phyloP scores from a whole-genome alignment of 2,329 filamentous ascomycete genomes.

The Curvularia lunata region DNA sequence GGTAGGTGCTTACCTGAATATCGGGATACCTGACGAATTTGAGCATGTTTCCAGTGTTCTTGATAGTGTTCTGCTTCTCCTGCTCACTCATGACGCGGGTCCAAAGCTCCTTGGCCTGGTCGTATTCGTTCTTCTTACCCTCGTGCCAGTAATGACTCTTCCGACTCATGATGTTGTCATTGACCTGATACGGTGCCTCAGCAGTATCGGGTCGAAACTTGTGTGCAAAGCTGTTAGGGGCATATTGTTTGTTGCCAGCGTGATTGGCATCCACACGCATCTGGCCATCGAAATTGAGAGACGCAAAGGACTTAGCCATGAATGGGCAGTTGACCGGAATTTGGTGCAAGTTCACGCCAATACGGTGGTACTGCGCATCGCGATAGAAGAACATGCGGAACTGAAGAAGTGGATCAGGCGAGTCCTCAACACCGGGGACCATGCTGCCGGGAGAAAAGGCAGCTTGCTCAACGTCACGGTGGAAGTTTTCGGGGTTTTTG shows the following conservation, averaged over 20 bases:
- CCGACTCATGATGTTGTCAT: conserved; percentile 58
- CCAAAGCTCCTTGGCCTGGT: conserved; percentile 59
- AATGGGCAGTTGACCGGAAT: conserved; percentile 56
- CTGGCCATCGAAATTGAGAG: conserved; percentile 58
- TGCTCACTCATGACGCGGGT: conserved; percentile 56
- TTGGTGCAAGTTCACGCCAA: conserved; percentile 61
- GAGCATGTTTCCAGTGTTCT: conserved; percentile 58
- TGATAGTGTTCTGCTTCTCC: conserved; percentile 54
- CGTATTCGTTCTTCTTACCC: conserved; percentile 60
- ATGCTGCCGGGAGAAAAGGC: conserved; percentile 59
- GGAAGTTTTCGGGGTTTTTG: conserved; percentile 62
- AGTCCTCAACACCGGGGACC: conserved; percentile 59
- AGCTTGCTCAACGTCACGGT: conserved; percentile 49
- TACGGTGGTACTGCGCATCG: conserved; percentile 60
- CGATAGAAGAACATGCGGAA: conserved; percentile 40
- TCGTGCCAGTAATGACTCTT: conserved; percentile 64
- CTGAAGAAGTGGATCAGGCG: conserved; percentile 29
- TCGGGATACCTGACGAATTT: conserved; percentile 52
- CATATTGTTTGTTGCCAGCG: conserved; percentile 59
- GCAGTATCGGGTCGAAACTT: conserved; percentile 61
- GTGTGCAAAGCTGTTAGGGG: conserved; percentile 59
- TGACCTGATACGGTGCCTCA: conserved; percentile 58
- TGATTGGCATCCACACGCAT: conserved; percentile 58
- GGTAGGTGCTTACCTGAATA: conserved; percentile 48
- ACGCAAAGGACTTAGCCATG: conserved; percentile 56